phyloP scores from a whole-genome alignment of 768 basidiomycete genomes.

The Lentinula boryana region DNA sequence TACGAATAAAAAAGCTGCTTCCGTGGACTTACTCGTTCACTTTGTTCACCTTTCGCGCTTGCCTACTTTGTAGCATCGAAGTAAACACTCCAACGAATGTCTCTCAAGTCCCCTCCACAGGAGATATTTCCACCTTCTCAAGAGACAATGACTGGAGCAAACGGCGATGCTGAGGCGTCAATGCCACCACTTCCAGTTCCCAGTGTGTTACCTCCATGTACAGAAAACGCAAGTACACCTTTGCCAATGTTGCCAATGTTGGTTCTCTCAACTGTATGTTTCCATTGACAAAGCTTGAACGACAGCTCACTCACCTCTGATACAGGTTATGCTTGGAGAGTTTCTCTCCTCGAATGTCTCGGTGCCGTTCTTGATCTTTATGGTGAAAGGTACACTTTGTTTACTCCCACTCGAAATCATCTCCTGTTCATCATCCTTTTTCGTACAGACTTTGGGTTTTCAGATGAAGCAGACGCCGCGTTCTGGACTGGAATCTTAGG shows the following conservation, averaged over 20 bases:
- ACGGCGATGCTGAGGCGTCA: not conserved
- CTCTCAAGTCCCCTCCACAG: not conserved
- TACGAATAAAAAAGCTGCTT: too few relatives aligned
- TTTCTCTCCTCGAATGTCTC: constrained; percentile 91
- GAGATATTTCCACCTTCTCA: not conserved
- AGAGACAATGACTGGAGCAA: not conserved
- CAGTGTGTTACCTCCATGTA: constrained; percentile 54
- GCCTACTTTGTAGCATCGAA: too few relatives aligned
- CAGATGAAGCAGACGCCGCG: constrained; percentile 82
- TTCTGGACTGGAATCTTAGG: constrained; percentile 86
- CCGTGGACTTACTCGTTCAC: too few relatives aligned
- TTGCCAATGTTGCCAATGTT: constrained; percentile 83
- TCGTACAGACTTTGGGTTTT: constrained; percentile 54
- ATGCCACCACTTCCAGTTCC: constrained; percentile 68
- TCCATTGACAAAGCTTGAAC: not conserved
- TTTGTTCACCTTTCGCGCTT: too few relatives aligned
- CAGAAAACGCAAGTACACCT: constrained; percentile 71
- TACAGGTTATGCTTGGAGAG: constrained; percentile 88
- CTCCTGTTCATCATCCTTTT: not conserved
- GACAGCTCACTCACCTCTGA: constrained; percentile 3
- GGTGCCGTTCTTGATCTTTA: constrained; percentile 88
- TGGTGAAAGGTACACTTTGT: constrained; percentile 70
- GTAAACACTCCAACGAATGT: not conserved
- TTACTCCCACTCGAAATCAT: not conserved
- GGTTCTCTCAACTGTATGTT: constrained; percentile 79